A percentile compares a stretch with the other conserved stretches of the same genome.
Evolutionary conservation across 2,329 filamentous ascomycete genomes (phyloP).

Genomic region (Pseudocercospora fuligena): DNA sequence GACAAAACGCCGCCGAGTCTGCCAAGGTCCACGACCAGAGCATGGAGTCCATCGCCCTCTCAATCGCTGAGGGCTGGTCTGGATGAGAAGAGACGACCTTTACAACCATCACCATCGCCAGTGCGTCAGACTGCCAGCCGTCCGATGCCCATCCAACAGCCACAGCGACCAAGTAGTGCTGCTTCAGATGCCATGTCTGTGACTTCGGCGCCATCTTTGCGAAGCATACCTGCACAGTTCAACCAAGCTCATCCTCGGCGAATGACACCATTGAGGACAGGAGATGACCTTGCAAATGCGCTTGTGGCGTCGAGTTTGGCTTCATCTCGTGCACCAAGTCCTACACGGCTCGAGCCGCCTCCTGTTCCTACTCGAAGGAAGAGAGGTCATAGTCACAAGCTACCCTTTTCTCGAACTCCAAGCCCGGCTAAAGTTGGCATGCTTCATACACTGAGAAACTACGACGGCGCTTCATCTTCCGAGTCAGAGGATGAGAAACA

Average conservation of each 20-base stretch:
- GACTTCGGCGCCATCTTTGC: conserved; percentile 30
- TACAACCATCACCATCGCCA: conserved; percentile 25
- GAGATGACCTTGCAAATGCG: conserved; percentile 72
- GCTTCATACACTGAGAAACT: conserved; percentile 69
- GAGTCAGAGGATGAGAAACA: conserved; percentile 53
- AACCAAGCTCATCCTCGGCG: conserved; percentile 42
- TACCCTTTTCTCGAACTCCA: conserved; percentile 47
- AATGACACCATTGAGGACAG: conserved; percentile 56
- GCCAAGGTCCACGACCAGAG: background rate
- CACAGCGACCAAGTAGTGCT: conserved; percentile 22
- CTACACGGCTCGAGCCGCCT: conserved; percentile 49
- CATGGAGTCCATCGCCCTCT: conserved; percentile 22
- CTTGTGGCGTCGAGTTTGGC: conserved; percentile 78
- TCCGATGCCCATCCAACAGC: conserved; percentile 22
- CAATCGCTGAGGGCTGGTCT: conserved; percentile 20
- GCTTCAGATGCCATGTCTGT: conserved; percentile 27
- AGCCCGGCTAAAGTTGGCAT: conserved; percentile 57
- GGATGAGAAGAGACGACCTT: conserved; percentile 21
- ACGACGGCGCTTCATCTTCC: conserved; percentile 40
- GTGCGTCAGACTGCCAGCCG: conserved; percentile 20
- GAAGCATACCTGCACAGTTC: conserved; percentile 41
- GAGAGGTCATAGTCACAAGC: conserved; percentile 25
- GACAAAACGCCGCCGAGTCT: conserved; percentile 24
- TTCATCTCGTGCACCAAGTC: conserved; percentile 51
- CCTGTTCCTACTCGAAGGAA: conserved; percentile 39